Evolutionary conservation across 345 rosid species (phyloP).

Genomic region (Aurinia saxatilis): DNA sequence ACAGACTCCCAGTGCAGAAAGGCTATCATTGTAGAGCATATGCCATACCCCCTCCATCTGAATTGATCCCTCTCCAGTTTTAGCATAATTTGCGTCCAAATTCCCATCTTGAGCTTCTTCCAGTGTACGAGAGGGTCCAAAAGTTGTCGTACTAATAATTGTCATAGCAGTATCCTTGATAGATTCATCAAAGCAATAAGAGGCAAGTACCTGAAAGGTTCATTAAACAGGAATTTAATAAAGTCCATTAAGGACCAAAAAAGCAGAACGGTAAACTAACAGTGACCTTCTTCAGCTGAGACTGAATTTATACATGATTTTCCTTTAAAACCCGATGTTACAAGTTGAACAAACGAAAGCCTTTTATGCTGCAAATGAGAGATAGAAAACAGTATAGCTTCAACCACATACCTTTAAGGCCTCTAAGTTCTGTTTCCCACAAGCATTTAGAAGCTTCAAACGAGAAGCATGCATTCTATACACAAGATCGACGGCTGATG

Average conservation of each 20-base stretch:
- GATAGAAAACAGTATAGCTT: slow-evolving; percentile 5
- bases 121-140: slow-evolving; percentile 34
- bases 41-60: slow-evolving; percentile 66
- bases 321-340: not conserved
- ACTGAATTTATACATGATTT: not conserved
- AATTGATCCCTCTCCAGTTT: slow-evolving; percentile 37
- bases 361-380: slow-evolving; percentile 2
- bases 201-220: slow-evolving; percentile 53
- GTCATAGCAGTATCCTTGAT: slow-evolving; percentile 48
- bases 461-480: slow-evolving; percentile 99
- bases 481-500: slow-evolving; percentile 83
- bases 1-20: slow-evolving; percentile 79
- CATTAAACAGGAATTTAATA: slow-evolving; percentile 19
- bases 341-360: not conserved
- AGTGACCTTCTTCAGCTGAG: slow-evolving; percentile 3
- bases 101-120: slow-evolving; percentile 37
- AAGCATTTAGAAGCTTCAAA: slow-evolving; percentile 61
- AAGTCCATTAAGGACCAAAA: slow-evolving; percentile 8
- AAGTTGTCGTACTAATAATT: slow-evolving; percentile 38
- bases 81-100: slow-evolving; percentile 32
- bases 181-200: slow-evolving; percentile 54
- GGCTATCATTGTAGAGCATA: slow-evolving; percentile 84
- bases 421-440: slow-evolving; percentile 60
- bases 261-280: not conserved
- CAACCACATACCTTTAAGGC: slow-evolving; percentile 60